Evolutionary conservation across 2,329 filamentous ascomycete species (phyloP).

Genomic region (Podosphaera leucotricha): DNA sequence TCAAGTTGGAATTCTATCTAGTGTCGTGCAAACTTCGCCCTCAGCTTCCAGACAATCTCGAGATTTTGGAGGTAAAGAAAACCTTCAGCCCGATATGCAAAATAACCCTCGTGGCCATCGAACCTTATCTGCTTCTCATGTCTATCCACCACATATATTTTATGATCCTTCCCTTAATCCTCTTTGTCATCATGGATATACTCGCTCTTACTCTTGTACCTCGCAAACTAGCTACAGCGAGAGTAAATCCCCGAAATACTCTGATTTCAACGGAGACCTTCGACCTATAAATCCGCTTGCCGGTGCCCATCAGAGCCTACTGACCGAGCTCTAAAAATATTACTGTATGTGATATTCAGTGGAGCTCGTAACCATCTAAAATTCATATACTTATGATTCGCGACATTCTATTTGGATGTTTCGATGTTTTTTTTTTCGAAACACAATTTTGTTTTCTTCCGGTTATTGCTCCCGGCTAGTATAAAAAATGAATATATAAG

Average conservation of each 20-base stretch:
- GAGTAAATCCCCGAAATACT: slow-evolving; percentile 1
- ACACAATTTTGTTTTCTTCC: neutral
- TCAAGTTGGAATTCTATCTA: slow-evolving; percentile 1
- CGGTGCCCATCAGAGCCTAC: neutral
- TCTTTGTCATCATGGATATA: slow-evolving; percentile 10
- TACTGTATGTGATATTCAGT: neutral
- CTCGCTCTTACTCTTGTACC: slow-evolving; percentile 6
- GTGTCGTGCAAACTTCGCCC: slow-evolving; percentile 7
- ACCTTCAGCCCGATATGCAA: slow-evolving; percentile 4
- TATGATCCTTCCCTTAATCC: slow-evolving; percentile 12
- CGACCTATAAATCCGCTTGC: slow-evolving; percentile 1
- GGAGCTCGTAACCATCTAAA: neutral
- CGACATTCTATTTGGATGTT: neutral
- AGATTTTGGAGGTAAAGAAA: slow-evolving; percentile 10
- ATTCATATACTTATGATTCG: neutral
- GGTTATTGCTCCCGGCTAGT: neutral
- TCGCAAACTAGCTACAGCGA: neutral
- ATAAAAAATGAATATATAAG: neutral
- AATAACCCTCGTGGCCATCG: slow-evolving; percentile 6
- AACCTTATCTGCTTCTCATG: slow-evolving; percentile 6
- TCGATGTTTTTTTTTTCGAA: neutral
- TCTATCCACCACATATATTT: slow-evolving; percentile 11
- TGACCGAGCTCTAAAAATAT: neutral
- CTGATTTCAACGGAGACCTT: neutral
- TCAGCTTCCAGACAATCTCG: slow-evolving; percentile 4